Evolutionary conservation across 2,329 filamentous ascomycete genomes (phyloP).

Genomic region (Acrodontium crateriforme): DNA sequence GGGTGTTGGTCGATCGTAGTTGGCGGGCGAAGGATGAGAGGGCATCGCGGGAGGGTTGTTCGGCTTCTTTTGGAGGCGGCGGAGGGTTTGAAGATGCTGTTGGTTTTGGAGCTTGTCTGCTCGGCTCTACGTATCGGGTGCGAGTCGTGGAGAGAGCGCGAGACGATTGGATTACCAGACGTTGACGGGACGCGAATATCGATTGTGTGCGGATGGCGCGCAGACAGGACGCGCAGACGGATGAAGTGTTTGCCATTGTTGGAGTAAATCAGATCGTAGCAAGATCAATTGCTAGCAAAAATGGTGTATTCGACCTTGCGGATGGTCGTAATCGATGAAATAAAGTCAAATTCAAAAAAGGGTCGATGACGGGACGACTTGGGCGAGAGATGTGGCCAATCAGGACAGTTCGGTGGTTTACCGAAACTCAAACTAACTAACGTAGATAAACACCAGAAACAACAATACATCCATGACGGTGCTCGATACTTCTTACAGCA

Average conservation of each 20-base stretch:
- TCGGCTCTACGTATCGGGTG: neutral
- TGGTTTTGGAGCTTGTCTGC: neutral
- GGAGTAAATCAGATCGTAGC: too few species aligned
- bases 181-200: conserved; percentile 5
- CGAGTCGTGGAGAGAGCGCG: conserved; percentile 1
- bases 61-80: conserved; percentile 4
- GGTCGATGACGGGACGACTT: too few species aligned
- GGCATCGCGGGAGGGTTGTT: conserved; percentile 4
- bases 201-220: conserved; percentile 10
- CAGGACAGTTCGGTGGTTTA: too few species aligned
- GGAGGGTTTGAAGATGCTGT: conserved; percentile 5
- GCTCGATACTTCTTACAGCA: too few species aligned
- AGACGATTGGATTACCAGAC: neutral
- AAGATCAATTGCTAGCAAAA: too few species aligned
- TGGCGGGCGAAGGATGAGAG: conserved; percentile 14
- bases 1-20: conserved; percentile 16
- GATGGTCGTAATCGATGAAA: too few species aligned
- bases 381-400: too few species aligned
- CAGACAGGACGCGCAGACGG: conserved; percentile 13
- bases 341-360: too few species aligned
- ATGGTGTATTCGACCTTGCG: too few species aligned
- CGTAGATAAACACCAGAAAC: too few species aligned
- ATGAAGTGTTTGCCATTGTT: conserved; percentile 12
- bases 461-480: too few species aligned
- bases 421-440: too few species aligned